Percentiles rank a stretch among this genome's conserved stretches.
These are phyloP conservation scores for Podospora comata DNA, from an alignment of 495 filamentous ascomycete species.

Conservation along the genomic window DNA sequence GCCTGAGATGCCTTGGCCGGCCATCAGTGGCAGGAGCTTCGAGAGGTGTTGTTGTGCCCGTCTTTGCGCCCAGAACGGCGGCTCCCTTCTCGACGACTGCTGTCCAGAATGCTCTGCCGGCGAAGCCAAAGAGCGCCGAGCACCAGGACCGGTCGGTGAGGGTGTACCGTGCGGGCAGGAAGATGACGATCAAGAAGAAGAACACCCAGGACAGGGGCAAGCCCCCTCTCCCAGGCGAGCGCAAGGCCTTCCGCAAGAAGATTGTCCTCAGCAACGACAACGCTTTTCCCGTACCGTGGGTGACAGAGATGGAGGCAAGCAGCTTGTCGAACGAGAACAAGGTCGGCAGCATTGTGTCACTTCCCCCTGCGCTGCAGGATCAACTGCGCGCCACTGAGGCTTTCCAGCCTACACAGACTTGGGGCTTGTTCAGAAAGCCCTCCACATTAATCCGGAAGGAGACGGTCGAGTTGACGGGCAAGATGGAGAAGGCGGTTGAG, in stretches of 20 bases:
- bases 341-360: constrained; percentile 61
- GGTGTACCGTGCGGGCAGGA: constrained; percentile 34
- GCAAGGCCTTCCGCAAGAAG: constrained; percentile 80
- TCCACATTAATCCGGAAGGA: constrained; percentile 70
- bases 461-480: constrained; percentile 63
- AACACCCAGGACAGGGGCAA: constrained; percentile 35
- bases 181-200: constrained; percentile 48
- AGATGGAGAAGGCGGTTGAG: constrained; percentile 53
- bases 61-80: not conserved
- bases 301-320: constrained; percentile 57
- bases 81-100: constrained; percentile 36
- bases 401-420: constrained; percentile 88
- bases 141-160: constrained; percentile 12
- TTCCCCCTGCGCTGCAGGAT: constrained; percentile 71
- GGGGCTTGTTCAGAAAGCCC: constrained; percentile 80
- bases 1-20: constrained; percentile 65
- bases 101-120: not conserved
- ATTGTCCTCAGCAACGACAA: constrained; percentile 92
- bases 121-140: not conserved
- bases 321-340: constrained; percentile 53
- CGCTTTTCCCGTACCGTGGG: constrained; percentile 67
- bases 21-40: constrained; percentile 31
- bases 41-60: constrained; percentile 4
- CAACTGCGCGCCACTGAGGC: constrained; percentile 76
- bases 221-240: constrained; percentile 68